These are phyloP conservation scores for Mortierella antarctica DNA, from an alignment of 192 early-diverging fungal genomes.

Conservation along the genomic window DNA sequence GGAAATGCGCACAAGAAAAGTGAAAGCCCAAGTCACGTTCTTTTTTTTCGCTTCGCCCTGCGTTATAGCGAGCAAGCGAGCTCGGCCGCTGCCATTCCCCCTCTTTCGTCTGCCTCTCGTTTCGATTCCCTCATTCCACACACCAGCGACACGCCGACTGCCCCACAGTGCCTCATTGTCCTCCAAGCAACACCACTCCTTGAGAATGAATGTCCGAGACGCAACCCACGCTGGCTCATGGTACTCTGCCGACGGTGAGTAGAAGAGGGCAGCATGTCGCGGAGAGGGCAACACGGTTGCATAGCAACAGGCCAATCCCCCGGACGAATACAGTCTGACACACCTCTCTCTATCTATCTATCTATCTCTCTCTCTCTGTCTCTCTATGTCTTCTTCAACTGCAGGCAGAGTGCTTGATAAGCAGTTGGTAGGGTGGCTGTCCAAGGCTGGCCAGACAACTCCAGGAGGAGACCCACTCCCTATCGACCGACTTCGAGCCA, in stretches of 20 bases:
- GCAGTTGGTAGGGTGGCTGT: slow-evolving; percentile 66
- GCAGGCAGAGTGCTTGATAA: slow-evolving; percentile 55
- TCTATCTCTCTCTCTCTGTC: neutral
- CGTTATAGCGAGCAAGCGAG: no score
- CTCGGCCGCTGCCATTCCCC: no score
- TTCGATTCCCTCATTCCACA: neutral
- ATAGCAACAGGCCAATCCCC: no score
- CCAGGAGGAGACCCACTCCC: slow-evolving; percentile 50
- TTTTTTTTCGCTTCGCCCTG: no score
- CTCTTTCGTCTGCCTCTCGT: neutral
- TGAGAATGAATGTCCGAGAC: slow-evolving; percentile 43
- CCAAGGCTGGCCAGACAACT: slow-evolving; percentile 49
- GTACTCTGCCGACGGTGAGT: slow-evolving; percentile 66
- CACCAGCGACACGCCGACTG: neutral
- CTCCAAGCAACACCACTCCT: no score
- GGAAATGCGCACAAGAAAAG: neutral
- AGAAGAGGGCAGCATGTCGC: neutral
- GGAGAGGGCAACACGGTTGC: no score
- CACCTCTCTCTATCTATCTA: slow-evolving; percentile 3
- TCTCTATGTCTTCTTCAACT: neutral
- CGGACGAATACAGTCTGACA: no score
- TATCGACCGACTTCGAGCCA: slow-evolving; percentile 63
- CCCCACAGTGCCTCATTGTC: neutral
- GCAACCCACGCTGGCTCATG: slow-evolving; percentile 79
- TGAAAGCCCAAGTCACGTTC: no score